Evolutionary conservation across 768 basidiomycete species (phyloP).

Genomic region (Boletus tomentosulus): DNA sequence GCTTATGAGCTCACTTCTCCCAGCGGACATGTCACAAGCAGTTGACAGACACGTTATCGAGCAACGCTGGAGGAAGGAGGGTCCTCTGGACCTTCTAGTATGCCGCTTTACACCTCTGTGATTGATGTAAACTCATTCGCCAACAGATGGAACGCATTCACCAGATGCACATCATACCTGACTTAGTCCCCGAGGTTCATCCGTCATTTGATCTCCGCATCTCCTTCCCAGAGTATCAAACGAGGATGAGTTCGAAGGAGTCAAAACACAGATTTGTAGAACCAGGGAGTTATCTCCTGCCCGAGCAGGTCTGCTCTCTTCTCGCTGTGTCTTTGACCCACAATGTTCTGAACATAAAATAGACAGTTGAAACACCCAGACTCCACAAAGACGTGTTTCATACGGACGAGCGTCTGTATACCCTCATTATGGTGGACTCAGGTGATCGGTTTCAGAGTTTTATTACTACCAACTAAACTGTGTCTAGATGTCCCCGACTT

Average conservation of each 20-base stretch:
- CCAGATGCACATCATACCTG: constrained; percentile 89
- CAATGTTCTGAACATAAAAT: constrained; percentile 7
- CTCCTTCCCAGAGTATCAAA: constrained; percentile 40
- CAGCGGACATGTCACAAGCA: constrained; percentile 64
- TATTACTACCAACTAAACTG: too few relatives aligned
- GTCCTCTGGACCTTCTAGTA: constrained; percentile 79
- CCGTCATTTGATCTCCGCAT: constrained; percentile 76
- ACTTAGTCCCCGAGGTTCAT: constrained; percentile 67
- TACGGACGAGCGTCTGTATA: too few relatives aligned
- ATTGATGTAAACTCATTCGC: neutral
- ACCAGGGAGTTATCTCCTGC: constrained; percentile 64
- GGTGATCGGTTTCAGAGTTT: too few relatives aligned
- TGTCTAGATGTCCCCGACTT: too few relatives aligned
- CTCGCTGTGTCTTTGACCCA: neutral
- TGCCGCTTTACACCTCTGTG: neutral
- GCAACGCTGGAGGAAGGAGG: constrained; percentile 81
- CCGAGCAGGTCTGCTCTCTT: constrained; percentile 55
- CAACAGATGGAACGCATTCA: constrained; percentile 86
- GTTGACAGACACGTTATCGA: constrained; percentile 80
- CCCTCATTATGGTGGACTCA: too few relatives aligned
- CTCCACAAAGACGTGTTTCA: too few relatives aligned
- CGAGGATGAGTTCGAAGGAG: constrained; percentile 15
- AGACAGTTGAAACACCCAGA: too few relatives aligned
- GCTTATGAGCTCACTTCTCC: neutral
- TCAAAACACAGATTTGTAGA: constrained; percentile 47